Evolutionary conservation across 225 moss, liverwort and hornwort species (phyloP), one percentile per base, ranked within the genome.

Genomic region (Anthoceros angustus): DNA sequence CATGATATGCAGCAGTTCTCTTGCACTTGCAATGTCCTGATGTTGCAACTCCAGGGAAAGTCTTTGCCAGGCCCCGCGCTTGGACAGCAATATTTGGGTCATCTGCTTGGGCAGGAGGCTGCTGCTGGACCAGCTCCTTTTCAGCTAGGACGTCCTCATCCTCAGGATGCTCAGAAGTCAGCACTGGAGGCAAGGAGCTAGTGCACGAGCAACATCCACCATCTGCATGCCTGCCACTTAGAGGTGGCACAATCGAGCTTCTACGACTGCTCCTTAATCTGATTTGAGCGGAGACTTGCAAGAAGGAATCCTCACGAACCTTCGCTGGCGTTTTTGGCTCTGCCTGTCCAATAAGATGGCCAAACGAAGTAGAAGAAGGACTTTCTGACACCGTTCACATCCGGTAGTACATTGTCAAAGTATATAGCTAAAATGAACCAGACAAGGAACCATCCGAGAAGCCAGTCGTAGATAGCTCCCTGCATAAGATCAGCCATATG

Each of bases 371-470:
- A 95, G 42, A 83, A 80, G 70, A 84, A 91, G 65, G 94, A 84
- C 77, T 95, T 95, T 69, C 88, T 81, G 66, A 95, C 91, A 66
- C 94, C 94, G 62, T 95, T 91, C 21, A 82, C 94, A 81, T 95
- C 91, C 32, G 94, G 88, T 26, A 95, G 74, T 10, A 91, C 83
- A 42, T 95, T 95, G 78, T 95, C 94, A 66, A 95, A 72, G 74
- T 95, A 95, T 71, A 95, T 64, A n/a, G 94, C 94, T 43, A 91
- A 77, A 64, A 74, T 43, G 66, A 91, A 80, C 94, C 94, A 95
- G 46, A 95, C 45, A 61, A 80, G 64, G 71, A 91, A 91, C 21
- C 80, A 80, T 62, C 43, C 80, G 10, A 83, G 41, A n/a, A 95
- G 74, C 88, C 91, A 91, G 45, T 25, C 18, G 67, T 80, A 95